Conservation (phyloP, 352 stramenopile genomes). For the Phytopythium aichiense region DNA sequence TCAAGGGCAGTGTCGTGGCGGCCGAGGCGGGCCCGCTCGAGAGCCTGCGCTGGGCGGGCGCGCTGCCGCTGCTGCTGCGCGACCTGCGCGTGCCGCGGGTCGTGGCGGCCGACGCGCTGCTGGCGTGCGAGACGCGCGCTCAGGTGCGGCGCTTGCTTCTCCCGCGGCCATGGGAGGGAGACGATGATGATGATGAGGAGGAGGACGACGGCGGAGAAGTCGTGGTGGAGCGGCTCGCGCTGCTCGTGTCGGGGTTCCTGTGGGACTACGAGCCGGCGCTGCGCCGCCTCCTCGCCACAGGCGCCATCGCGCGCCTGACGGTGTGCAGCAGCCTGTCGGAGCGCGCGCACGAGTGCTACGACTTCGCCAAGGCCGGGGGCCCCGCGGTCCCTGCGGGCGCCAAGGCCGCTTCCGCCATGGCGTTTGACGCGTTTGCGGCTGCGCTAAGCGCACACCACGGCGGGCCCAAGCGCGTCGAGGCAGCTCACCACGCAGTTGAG, state of each 20-base stretch:
- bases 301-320: slow-evolving; percentile 37
- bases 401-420: slow-evolving; percentile 26
- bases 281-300: slow-evolving; percentile 27
- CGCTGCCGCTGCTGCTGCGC: slow-evolving; percentile 60
- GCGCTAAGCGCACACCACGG: slow-evolving; percentile 11
- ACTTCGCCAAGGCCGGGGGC: slow-evolving; percentile 26
- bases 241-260: slow-evolving; percentile 54
- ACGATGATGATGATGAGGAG: slow-evolving; percentile 4
- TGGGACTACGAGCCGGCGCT: slow-evolving; percentile 55
- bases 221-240: slow-evolving; percentile 34
- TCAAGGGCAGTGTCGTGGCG: slow-evolving; percentile 41
- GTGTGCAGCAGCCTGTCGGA: slow-evolving; percentile 68
- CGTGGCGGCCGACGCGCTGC: slow-evolving; percentile 31
- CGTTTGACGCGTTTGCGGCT: slow-evolving; percentile 41
- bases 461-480: not conserved
- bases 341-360: slow-evolving; percentile 62
- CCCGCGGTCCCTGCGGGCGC: slow-evolving; percentile 10
- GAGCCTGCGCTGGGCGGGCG: slow-evolving; percentile 57
- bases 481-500: not conserved
- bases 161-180: slow-evolving; percentile 2
- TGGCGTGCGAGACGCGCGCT: slow-evolving; percentile 16
- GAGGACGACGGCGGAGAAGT: not conserved
- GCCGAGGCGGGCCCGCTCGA: slow-evolving; percentile 58
- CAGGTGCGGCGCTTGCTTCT: slow-evolving; percentile 20
- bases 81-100: slow-evolving; percentile 54